A percentile compares a stretch with the other conserved stretches of the same genome.
Evolutionary conservation across 2,329 filamentous ascomycete species (phyloP).

Genomic region (Xylariaceae sp.): DNA sequence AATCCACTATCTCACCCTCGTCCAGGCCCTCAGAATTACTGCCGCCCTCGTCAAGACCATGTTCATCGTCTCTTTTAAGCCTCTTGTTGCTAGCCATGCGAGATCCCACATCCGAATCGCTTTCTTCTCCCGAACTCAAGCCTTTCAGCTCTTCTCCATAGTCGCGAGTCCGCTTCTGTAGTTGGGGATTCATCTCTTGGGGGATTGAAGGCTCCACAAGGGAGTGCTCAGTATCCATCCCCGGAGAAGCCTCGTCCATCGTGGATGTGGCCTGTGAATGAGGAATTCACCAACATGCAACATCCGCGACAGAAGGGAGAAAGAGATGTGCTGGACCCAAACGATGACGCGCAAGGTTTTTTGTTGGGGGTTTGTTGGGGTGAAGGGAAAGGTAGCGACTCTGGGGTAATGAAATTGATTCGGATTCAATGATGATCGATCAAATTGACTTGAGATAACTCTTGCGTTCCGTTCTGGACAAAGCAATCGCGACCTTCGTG

Average conservation of each 20-base stretch:
- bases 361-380: too few species aligned
- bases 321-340: too few species aligned
- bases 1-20: slow-evolving; percentile 33
- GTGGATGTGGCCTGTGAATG: too few species aligned
- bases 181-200: slow-evolving; percentile 2
- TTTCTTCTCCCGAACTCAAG: slow-evolving; percentile 24
- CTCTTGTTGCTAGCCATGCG: slow-evolving; percentile 20
- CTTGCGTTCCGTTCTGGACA: background rate
- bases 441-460: background rate
- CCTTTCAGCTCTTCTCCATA: slow-evolving; percentile 31
- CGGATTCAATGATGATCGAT: too few species aligned
- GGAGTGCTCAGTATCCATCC: background rate
- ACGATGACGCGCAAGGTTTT: too few species aligned
- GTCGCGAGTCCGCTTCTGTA: slow-evolving; percentile 26
- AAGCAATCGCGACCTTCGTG: background rate
- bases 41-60: slow-evolving; percentile 1
- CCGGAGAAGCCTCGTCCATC: slow-evolving; percentile 7
- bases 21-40: slow-evolving; percentile 26
- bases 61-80: slow-evolving; percentile 12
- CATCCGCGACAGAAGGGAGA: too few species aligned
- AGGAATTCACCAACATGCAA: too few species aligned
- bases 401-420: too few species aligned
- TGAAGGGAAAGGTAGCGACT: too few species aligned
- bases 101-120: slow-evolving; percentile 9
- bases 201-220: background rate